Base-by-base conservation (phyloP, 176 grass and related monocot genomes). In the Tuctoria greenei region DNA sequence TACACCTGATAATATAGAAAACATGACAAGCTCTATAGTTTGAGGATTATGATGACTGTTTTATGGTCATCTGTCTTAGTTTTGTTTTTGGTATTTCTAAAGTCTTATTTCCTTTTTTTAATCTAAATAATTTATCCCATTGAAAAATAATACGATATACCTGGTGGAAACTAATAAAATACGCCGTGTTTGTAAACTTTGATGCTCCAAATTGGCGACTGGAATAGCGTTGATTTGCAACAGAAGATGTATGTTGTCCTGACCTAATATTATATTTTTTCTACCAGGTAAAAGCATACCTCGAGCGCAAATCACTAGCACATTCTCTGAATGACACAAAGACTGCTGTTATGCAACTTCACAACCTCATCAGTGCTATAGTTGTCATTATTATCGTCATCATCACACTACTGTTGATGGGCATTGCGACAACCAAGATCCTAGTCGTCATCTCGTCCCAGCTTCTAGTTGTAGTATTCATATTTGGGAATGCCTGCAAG, bases 301-400 rank as follows among this genome's bases (percentile, higher is more conserved):
- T 88, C 1, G 95, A 99, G 41, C 86, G 95, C 26, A 99, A 95
- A 75, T 86, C 91, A 61, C 82, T 99, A 66, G 89, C 82, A 10
- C 95, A 92, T 86, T 99, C 95, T 54, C 76, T 99, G 73, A 99
- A 92, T 66, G 95, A 99, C 80, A 99, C 95, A 51, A 99, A 99
- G 82, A 99, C 95, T 0, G 95, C 95, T 51, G 91, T 99, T 61
- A 90, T 70, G 69, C 95, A 99, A 69, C 89, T 99, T 66, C 95
- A 99, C 65, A 99, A 88, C 69, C 91, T 99, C 42, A 59, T 93
- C 52, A 90, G 76, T 10, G 72, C 82, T 24, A 21, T 99, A 31
- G 87, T 99, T 18, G 47, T 92, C 34, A 59, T 99, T 71, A 40
- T 99, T 56, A 82, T 85, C 55, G 37, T 85, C 46, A 78, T 99